Evolutionary conservation across 345 rosid genomes (phyloP), one percentile per base, ranked within the genome.

Genomic region (Pistacia integerrima): DNA sequence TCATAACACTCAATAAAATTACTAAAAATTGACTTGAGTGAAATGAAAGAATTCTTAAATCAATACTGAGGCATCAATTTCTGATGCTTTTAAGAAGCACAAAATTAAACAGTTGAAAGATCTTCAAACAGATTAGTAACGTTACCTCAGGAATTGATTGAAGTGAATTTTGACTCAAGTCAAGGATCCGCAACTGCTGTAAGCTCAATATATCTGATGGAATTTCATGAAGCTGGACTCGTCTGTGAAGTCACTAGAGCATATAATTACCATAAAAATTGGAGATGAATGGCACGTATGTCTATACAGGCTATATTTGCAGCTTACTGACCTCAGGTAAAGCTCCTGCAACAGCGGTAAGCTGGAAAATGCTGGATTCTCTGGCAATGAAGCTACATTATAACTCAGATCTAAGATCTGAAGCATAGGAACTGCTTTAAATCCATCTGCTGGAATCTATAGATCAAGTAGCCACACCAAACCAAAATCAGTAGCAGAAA

Each of bases 331-430:
- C 99, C 99, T 92, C 68, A 95, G 83, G 79, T 91, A 89, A 81
- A 95, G 93, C 92, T 92, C 98, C 81, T 87, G 88, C 80, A 95
- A 85, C 64, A 83, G 91, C 72, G 82, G 81, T 85, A 95, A 76
- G 84, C 82, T 69, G 12, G 91, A 88, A 86, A 95, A 95, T 70
- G 84, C 79, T 16, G 93, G 94, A 85, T 78, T 79, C 49, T 77
- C 84, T 6, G 82, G 78, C 66, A 90, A 79, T 13, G 93, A 86
- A 86, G 83, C 84, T 58, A 83, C 85, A 82, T 87, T 93, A 48
- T 94, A 88, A 77, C 98, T 95, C 69, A 95, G 83, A 79, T 95
- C 97, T 80, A 93, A 84, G 76, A 93, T 84, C 83, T 85, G 95
- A 76, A 94, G 91, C 88, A 76, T 83, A 51, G 89, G 78, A 74